Percentiles rank a stretch among this genome's conserved stretches.
Conservation (phyloP, 2,329 filamentous ascomycete genomes). For the Botrytis porri region DNA sequence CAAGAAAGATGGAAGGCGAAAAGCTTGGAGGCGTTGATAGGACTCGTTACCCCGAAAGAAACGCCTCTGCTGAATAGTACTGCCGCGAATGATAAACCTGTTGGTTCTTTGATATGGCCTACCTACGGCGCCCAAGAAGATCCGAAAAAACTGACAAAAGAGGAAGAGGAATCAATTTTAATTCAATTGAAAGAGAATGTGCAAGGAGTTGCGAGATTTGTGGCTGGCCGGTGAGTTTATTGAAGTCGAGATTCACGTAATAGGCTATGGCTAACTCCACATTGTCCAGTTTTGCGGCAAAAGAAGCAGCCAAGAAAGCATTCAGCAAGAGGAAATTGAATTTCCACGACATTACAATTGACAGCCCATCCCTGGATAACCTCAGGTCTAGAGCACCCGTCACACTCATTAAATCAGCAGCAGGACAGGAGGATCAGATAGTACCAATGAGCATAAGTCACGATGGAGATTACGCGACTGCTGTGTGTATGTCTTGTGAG, state of each 20-base stretch:
- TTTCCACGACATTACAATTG: conserved; percentile 57
- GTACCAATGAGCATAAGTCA: conserved; percentile 81
- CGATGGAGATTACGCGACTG: conserved; percentile 77
- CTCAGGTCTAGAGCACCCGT: conserved; percentile 25
- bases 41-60: not conserved
- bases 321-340: conserved; percentile 56
- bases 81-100: not conserved
- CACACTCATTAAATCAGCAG: conserved; percentile 29
- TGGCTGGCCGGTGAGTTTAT: conserved; percentile 32
- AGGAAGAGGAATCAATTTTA: conserved; percentile 8
- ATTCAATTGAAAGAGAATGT: conserved; percentile 4
- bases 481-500: conserved; percentile 56
- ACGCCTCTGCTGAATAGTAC: not conserved
- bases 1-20: not conserved
- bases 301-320: conserved; percentile 74
- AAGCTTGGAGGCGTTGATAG: conserved; percentile 8
- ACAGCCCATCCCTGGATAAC: not conserved
- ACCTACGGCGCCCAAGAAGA: not conserved
- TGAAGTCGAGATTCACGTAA: not conserved
- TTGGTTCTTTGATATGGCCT: conserved; percentile 1
- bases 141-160: conserved; percentile 2
- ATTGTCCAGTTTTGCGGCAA: conserved; percentile 52
- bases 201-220: conserved; percentile 24
- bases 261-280: not conserved
- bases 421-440: conserved; percentile 43